Base-by-base conservation (phyloP, 2,329 filamentous ascomycete genomes). In the Alternaria sp. region DNA sequence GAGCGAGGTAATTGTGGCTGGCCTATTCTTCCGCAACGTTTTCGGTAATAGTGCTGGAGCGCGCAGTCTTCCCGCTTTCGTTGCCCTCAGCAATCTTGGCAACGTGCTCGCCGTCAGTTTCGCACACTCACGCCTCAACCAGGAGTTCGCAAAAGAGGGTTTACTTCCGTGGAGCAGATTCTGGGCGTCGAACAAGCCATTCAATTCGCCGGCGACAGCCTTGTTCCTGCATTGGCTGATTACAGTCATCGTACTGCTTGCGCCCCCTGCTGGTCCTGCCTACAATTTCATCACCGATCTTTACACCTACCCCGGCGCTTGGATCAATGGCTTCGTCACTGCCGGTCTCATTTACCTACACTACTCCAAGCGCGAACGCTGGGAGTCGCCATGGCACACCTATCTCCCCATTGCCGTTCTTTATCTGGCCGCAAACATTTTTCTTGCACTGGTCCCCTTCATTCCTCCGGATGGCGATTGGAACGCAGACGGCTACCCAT, bases 101-200 rank as follows among this genome's bases (percentile, higher is more conserved):
- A 90, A 90, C 55, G 86, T 90, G 0, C 78, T 90, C 9, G 86
- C 86, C 19, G 84, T 89, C 49, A 87, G 84, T 61, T 90, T 89
- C 68, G 83, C 86, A 0, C 86, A 89, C 57, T 80, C 87, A 0
- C 83, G 88, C 1, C 69, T 89, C 10, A 89, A 88, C 67, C 87
- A 89, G 66, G 90, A 92, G 75, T 81, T 92, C 47, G 90, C 87
- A 1, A 91, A 90, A 71, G 90, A 93, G 71, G 89, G 89, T 0
- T 81, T 92, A 6, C 72, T 92, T 13, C 90, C 90, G 0, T 90
- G 85, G 58, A 88, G 87, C 64, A 83, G 83, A 3, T 86, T 92
- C 74, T 92, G 88, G 87, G 90, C 90, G 0, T 91, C 88, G 4
- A 90, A 89, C 71, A 87, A 86, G 77, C 90, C 90, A 0, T 90